Base-by-base conservation (phyloP, 768 basidiomycete species). In the Crucibulum laeve region DNA sequence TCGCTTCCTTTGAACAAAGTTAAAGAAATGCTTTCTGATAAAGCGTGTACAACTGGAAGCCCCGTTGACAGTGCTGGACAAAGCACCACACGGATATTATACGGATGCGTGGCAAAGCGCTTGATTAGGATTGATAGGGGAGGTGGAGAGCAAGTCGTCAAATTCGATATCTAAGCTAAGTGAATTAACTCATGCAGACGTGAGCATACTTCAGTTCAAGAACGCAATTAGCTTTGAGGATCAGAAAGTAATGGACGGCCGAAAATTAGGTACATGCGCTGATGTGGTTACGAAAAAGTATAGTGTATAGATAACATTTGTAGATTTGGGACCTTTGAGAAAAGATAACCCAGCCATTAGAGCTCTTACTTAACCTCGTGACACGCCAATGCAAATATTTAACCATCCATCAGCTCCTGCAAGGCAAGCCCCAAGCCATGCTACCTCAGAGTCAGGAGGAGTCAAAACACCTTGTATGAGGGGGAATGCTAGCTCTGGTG, bases 351-450 rank as follows among this genome's bases (percentile, higher is more conserved):
- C n/a, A n/a, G n/a, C n/a, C n/a, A n/a, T n/a, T n/a, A n/a, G n/a
- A n/a, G 8, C 8, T 30, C n/a, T n/a, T n/a, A 11, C 5, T 5
- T 59, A 59, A 48, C 49, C 48, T 53, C 57, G 55, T 47, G 47
- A 54, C 44, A 87, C 63, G 13, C 87, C 88, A 22, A 96, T 69
- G 57, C 91, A 94, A 42, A 97, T 73, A 59, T 89, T 87, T 22
- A 95, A 74, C 93, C 93, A 98, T 4, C 96, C 96, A 56, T 98
- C 96, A 10, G 92, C 91, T 5, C 92, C 93, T 10, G 85, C 80
- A 64, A 97, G 69, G 54, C 91, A 92, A 15, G 89, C 84, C 7
- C 91, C 87, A n/a, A 98, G 62, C 94, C 95, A 96, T 4, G 86
- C 91, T 64, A 97, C 73, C 57, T 98, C 95, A 4, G 91, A 76